phyloP scores from a whole-genome alignment of 345 rosid genomes.

The Citrus mangshanensis region DNA sequence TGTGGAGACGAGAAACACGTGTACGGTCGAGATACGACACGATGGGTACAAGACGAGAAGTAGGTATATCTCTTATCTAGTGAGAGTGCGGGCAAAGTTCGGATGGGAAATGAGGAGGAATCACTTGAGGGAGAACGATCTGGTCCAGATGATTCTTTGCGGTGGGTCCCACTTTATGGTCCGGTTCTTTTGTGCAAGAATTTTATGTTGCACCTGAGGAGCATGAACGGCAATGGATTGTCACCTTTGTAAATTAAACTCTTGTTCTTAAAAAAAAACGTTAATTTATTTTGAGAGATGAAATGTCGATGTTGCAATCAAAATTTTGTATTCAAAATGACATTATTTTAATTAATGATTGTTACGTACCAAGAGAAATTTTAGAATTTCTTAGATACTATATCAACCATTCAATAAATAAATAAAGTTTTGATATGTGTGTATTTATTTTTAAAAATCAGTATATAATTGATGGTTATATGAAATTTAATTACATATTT shows the following conservation, averaged over 20 bases:
- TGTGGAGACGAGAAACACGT: neutral
- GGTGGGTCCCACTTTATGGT: neutral
- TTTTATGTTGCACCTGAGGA: neutral
- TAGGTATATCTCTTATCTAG: neutral
- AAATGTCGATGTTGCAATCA: no score
- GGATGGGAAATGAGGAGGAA: neutral
- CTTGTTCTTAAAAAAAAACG: neutral
- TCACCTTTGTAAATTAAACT: neutral
- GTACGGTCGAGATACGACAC: neutral
- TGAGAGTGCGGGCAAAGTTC: neutral
- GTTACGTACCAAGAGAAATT: no score
- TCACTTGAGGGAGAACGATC: neutral
- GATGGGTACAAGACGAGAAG: neutral
- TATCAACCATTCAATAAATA: no score
- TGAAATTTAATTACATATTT: no score
- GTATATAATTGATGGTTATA: rapidly evolving
- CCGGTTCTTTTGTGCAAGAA: neutral
- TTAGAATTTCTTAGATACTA: rapidly evolving
- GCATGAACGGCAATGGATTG: neutral
- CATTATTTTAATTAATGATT: no score
- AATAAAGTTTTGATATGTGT: rapidly evolving
- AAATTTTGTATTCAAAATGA: no score
- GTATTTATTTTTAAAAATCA: rapidly evolving
- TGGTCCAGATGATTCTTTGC: neutral
- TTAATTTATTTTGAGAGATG: no score